Percentiles rank a stretch among this genome's conserved stretches.
phyloP scores from a whole-genome alignment of 768 basidiomycete genomes.

The Suillus weaverae region DNA sequence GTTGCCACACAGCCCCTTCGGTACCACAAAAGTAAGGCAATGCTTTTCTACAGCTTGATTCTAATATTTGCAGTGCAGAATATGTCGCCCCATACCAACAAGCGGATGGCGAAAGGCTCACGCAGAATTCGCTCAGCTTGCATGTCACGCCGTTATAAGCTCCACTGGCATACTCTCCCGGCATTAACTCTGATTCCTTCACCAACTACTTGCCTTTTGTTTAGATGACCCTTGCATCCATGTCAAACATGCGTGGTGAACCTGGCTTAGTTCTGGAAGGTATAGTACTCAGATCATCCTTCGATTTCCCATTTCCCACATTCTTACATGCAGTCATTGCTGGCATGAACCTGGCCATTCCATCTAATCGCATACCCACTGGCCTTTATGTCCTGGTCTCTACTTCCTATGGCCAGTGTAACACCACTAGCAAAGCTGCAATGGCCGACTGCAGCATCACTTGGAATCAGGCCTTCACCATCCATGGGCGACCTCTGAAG shows the following conservation, averaged over 20 bases:
- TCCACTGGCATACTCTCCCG: too few relatives aligned
- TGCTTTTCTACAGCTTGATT: too few relatives aligned
- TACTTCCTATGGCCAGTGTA: not conserved
- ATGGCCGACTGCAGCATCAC: not conserved
- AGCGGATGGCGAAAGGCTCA: too few relatives aligned
- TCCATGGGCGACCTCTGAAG: not conserved
- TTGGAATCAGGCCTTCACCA: not conserved
- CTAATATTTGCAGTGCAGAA: too few relatives aligned
- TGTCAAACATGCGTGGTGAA: not conserved
- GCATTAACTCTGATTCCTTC: too few relatives aligned
- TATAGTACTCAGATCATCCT: not conserved
- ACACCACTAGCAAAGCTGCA: not conserved
- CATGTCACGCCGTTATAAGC: too few relatives aligned
- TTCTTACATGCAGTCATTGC: not conserved
- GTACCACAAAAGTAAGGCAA: too few relatives aligned
- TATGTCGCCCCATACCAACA: too few relatives aligned
- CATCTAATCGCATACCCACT: not conserved
- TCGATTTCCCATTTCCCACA: not conserved
- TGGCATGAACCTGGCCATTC: not conserved
- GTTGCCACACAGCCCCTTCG: too few relatives aligned
- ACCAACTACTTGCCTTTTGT: too few relatives aligned
- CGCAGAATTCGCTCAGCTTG: too few relatives aligned
- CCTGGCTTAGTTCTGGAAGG: not conserved
- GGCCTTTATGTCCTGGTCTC: not conserved
- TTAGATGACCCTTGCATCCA: not conserved